A percentile compares a stretch with the other conserved stretches of the same genome.
phyloP scores from a whole-genome alignment of 345 rosid species.

The Acer campestre region DNA sequence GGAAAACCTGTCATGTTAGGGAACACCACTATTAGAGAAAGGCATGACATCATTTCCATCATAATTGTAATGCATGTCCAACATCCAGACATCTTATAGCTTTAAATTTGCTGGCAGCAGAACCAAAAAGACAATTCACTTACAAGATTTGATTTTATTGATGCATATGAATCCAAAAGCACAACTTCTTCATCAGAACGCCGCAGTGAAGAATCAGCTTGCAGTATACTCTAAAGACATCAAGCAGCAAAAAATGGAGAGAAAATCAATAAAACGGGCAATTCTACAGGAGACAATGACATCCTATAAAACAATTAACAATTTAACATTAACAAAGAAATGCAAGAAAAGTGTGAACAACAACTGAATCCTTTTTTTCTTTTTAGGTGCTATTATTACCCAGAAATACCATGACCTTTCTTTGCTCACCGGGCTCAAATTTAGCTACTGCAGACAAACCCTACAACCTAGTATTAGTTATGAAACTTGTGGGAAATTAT shows the following conservation, averaged over 20 bases:
- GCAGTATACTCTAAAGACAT: slow-evolving; percentile 61
- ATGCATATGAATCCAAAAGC: slow-evolving; percentile 65
- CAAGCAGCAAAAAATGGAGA: slow-evolving; percentile 13
- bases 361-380: neutral
- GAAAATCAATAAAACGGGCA: neutral
- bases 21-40: neutral
- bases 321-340: neutral
- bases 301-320: slow-evolving; percentile 8
- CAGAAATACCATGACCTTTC: neutral
- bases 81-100: neutral
- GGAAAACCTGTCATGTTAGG: neutral
- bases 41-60: neutral
- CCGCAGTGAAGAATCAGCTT: slow-evolving; percentile 61
- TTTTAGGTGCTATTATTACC: neutral
- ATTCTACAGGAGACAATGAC: neutral
- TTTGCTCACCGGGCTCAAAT: neutral
- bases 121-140: slow-evolving; percentile 25
- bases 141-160: slow-evolving; percentile 77
- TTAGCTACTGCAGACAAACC: neutral
- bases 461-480: neutral
- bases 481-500: neutral
- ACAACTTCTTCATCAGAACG: slow-evolving; percentile 76
- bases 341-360: neutral
- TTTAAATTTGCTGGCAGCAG: neutral
- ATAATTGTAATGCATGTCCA: slow-evolving; percentile 2